Evolutionary conservation across 2,329 filamentous ascomycete species (phyloP).

Genomic region (Fusarium pseudocircinatum): DNA sequence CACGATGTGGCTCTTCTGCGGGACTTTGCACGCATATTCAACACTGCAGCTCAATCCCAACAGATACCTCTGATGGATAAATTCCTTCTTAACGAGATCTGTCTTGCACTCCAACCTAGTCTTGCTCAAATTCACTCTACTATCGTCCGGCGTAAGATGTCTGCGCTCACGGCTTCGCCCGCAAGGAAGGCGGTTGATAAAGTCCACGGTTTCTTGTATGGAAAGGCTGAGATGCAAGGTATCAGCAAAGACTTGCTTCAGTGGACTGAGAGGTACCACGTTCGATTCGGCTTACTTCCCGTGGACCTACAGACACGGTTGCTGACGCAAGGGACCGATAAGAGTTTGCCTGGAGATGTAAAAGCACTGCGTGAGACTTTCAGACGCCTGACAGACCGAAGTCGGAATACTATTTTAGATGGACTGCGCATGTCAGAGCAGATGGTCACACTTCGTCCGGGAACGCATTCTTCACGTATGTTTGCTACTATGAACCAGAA

Average conservation of each 20-base stretch:
- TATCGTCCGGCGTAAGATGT: background rate
- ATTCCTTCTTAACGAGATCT: background rate
- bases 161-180: background rate
- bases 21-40: background rate
- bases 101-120: background rate
- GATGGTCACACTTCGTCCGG: background rate
- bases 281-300: background rate
- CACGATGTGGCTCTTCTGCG: background rate
- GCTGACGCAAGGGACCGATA: background rate
- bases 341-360: background rate
- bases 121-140: background rate
- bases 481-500: background rate
- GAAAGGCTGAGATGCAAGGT: background rate
- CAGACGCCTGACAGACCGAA: background rate
- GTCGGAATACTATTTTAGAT: too few relatives aligned
- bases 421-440: too few relatives aligned
- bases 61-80: background rate
- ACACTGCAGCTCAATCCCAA: background rate
- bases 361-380: background rate
- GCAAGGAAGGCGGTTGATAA: background rate
- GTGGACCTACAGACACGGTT: too few relatives aligned
- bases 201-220: background rate
- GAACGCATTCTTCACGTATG: background rate
- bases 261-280: background rate
- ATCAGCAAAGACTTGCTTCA: background rate